Evolutionary conservation across 2,329 filamentous ascomycete species (phyloP).

Genomic region (Alternaria sp.): DNA sequence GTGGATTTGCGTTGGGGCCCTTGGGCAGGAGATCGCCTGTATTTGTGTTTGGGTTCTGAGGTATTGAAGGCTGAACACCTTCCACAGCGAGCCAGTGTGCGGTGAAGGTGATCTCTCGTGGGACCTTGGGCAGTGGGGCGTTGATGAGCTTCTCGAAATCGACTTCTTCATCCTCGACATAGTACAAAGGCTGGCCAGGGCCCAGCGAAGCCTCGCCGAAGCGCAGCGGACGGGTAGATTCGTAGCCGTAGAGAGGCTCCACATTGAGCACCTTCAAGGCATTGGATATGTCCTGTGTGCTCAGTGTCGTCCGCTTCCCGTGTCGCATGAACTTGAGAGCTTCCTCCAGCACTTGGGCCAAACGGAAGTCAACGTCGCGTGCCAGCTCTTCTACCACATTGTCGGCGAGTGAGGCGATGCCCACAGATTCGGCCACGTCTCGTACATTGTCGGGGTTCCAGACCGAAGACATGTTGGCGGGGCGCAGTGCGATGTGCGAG

Average conservation of each 20-base stretch:
- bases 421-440: slow-evolving; percentile 95
- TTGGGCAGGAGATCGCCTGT: slow-evolving; percentile 92
- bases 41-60: slow-evolving; percentile 89
- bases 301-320: slow-evolving; percentile 82
- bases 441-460: slow-evolving; percentile 97
- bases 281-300: slow-evolving; percentile 87
- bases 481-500: slow-evolving; percentile 17
- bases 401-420: slow-evolving; percentile 80
- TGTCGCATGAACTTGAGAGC: slow-evolving; percentile 96
- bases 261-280: slow-evolving; percentile 88
- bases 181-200: slow-evolving; percentile 92
- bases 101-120: slow-evolving; percentile 89
- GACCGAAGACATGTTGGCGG: slow-evolving; percentile 61
- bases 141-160: slow-evolving; percentile 99
- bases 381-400: slow-evolving; percentile 88
- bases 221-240: slow-evolving; percentile 84
- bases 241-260: slow-evolving; percentile 95
- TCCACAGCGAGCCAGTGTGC: slow-evolving; percentile 98
- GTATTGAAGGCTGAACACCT: slow-evolving; percentile 94
- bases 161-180: slow-evolving; percentile 97
- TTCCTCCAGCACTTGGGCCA: slow-evolving; percentile 92
- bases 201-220: slow-evolving; percentile 95
- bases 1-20: slow-evolving; percentile 85
- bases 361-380: slow-evolving; percentile 93
- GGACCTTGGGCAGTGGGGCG: slow-evolving; percentile 91